phyloP scores from a whole-genome alignment of 108 stramenopile genomes.

The Aurantiochytrium sp. region DNA sequence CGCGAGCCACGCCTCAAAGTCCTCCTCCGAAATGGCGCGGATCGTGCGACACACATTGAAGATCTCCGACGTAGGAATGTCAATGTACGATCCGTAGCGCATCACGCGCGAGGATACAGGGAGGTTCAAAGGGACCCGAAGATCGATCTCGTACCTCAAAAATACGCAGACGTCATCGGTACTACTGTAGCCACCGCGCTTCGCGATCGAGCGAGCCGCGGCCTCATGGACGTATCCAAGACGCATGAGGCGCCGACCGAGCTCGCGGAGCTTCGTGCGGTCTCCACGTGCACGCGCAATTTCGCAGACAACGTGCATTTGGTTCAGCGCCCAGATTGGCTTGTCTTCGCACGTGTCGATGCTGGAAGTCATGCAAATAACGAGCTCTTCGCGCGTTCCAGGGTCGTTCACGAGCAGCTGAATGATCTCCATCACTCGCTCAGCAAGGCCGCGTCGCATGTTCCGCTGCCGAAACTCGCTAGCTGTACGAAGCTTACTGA shows the following conservation, averaged over 20 bases:
- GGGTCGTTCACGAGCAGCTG: neutral
- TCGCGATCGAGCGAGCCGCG: neutral
- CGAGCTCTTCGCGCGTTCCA: neutral
- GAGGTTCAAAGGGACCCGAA: neutral
- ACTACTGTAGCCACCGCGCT: neutral
- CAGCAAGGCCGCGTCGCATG: neutral
- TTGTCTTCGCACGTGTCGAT: neutral
- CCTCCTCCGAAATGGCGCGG: neutral
- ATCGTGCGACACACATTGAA: neutral
- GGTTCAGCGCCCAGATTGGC: slow-evolving; percentile 17
- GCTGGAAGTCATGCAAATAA: neutral
- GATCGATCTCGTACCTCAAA: neutral
- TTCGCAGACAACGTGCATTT: neutral
- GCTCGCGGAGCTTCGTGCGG: neutral
- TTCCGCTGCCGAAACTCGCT: neutral
- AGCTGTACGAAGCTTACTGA: neutral
- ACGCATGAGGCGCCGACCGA: neutral
- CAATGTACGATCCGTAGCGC: neutral
- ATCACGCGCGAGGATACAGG: neutral
- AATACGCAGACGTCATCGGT: neutral
- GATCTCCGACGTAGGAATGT: neutral
- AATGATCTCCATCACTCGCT: neutral
- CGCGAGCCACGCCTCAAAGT: neutral
- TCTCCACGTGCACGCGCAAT: neutral
- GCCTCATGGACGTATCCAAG: neutral